Evolutionary conservation across 2,329 filamentous ascomycete genomes (phyloP).

Genomic region (Triangularia setosa): DNA sequence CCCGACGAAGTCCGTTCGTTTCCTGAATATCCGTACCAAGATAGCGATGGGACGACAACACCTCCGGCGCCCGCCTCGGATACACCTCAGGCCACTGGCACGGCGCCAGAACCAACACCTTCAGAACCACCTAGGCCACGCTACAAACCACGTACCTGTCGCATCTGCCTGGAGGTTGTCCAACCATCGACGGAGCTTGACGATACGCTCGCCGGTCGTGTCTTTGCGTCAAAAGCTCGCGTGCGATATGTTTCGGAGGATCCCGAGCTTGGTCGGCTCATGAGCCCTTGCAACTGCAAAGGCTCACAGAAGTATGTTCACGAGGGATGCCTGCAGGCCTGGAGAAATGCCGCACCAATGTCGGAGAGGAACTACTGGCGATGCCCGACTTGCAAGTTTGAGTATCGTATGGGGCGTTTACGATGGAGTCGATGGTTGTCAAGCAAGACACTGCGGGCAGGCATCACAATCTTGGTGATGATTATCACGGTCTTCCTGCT

Average conservation of each 20-base stretch:
- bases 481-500: conserved; percentile 71
- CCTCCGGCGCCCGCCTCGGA: background rate
- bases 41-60: background rate
- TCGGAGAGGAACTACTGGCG: conserved; percentile 71
- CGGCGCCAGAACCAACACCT: conserved; percentile 14
- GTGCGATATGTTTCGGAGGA: conserved; percentile 68
- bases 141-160: conserved; percentile 73
- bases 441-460: conserved; percentile 62
- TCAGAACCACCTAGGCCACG: conserved; percentile 35
- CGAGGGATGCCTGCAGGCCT: conserved; percentile 79
- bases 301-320: conserved; percentile 93
- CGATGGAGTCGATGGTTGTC: conserved; percentile 68
- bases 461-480: conserved; percentile 69
- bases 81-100: conserved; percentile 1
- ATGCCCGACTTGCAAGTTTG: conserved; percentile 83
- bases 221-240: conserved; percentile 29
- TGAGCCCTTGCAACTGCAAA: conserved; percentile 90
- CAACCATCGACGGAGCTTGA: conserved; percentile 44
- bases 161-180: conserved; percentile 78
- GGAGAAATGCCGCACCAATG: conserved; percentile 69
- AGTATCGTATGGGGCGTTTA: conserved; percentile 74
- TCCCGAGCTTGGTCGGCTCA: conserved; percentile 67
- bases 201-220: conserved; percentile 33
- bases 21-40: background rate
- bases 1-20: conserved; percentile 9